Evolutionary conservation across 768 basidiomycete genomes (phyloP).

Genomic region (Xerocomus brunneocitrinus): DNA sequence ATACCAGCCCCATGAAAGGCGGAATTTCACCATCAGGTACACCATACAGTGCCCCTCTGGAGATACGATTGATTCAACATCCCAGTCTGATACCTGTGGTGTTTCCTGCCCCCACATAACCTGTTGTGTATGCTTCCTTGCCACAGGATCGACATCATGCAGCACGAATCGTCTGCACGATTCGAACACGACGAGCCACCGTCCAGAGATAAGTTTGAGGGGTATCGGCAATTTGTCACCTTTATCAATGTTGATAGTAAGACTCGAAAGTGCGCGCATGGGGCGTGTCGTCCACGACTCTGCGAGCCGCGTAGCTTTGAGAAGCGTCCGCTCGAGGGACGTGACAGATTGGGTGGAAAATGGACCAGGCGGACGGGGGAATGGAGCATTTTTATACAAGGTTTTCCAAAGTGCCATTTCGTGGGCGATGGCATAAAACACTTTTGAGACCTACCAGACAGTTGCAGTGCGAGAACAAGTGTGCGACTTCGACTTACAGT

Average conservation of each 20-base stretch:
- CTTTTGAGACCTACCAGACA: conserved; percentile 5
- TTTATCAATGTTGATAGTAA: background rate
- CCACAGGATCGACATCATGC: background rate
- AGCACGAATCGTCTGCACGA: background rate
- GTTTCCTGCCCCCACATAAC: background rate
- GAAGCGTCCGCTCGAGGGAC: conserved; percentile 1
- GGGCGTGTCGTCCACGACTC: conserved; percentile 4
- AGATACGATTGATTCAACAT: background rate
- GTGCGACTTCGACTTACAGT: background rate
- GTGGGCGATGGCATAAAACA: background rate
- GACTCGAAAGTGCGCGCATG: background rate
- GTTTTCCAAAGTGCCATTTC: background rate
- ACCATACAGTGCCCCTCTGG: background rate
- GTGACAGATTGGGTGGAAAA: background rate
- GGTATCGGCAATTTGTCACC: no score
- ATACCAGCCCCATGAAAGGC: background rate
- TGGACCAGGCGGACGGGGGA: conserved; percentile 1
- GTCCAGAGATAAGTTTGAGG: background rate
- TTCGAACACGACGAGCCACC: background rate
- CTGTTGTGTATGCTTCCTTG: background rate
- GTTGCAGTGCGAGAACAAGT: background rate
- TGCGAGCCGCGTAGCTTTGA: background rate
- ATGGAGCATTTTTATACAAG: background rate
- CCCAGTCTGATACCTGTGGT: background rate
- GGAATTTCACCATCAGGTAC: background rate